These are phyloP conservation scores for Ophiostoma ips DNA, from an alignment of 2,329 filamentous ascomycete genomes.

Conservation along the genomic window DNA sequence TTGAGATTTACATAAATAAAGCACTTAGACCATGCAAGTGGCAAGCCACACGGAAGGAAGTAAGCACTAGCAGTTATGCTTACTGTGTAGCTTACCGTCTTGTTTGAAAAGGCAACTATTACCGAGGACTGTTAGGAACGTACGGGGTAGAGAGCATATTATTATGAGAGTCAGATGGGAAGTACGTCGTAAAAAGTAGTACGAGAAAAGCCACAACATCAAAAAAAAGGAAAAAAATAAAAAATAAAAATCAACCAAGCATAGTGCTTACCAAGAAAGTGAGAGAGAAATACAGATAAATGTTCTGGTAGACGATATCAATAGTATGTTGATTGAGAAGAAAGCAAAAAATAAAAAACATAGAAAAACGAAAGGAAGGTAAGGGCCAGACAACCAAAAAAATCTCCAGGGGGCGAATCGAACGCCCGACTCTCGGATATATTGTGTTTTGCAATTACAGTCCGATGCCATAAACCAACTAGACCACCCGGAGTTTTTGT, in stretches of 20 bases:
- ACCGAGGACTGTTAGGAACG: too few species aligned
- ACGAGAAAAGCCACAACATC: neutral
- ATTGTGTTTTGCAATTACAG: slow-evolving; percentile 10
- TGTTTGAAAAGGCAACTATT: too few species aligned
- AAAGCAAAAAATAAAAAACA: neutral
- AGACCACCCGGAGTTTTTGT: slow-evolving; percentile 11
- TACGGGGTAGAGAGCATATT: too few species aligned
- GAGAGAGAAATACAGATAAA: neutral
- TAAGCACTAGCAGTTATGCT: neutral
- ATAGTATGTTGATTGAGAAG: too few species aligned
- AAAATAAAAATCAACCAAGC: too few species aligned
- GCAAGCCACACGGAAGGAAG: neutral
- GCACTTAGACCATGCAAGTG: neutral
- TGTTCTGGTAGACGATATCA: neutral
- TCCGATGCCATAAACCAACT: slow-evolving; percentile 13
- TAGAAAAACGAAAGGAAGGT: too few species aligned
- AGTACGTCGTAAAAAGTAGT: neutral
- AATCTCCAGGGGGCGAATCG: slow-evolving; percentile 12
- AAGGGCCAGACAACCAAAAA: too few species aligned
- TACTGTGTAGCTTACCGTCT: too few species aligned
- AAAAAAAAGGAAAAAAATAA: neutral
- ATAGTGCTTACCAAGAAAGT: neutral
- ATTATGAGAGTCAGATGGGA: too few species aligned
- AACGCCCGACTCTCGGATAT: slow-evolving; percentile 12
- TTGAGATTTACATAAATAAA: too few species aligned